Percentiles rank a stretch among this genome's conserved stretches.
Conservation (phyloP, 768 basidiomycete genomes). For the Termitomyces sp. region DNA sequence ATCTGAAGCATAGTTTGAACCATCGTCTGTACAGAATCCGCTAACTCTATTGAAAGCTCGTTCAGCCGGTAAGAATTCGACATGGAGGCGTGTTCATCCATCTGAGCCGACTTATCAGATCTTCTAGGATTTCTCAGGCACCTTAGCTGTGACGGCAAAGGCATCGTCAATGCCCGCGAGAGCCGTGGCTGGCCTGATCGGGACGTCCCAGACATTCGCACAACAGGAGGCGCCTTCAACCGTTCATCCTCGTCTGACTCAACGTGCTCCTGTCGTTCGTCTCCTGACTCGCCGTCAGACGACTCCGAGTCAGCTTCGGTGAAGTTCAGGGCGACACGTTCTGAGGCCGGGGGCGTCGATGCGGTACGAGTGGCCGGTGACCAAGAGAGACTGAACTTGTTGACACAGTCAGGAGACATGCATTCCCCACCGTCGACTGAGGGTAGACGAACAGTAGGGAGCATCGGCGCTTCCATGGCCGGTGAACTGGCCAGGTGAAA, state of each 20-base stretch:
- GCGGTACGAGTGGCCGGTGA: conserved; percentile 42
- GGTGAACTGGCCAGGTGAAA: conserved; percentile 12
- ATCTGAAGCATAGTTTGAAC: conserved; percentile 91
- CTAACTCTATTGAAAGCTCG: conserved; percentile 81
- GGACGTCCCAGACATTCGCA: conserved; percentile 11
- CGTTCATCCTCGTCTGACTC: conserved; percentile 19
- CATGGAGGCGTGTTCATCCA: conserved; percentile 1
- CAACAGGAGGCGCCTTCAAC: conserved; percentile 14
- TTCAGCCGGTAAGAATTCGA: conserved; percentile 42
- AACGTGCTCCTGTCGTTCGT: conserved; percentile 12
- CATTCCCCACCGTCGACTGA: conserved; percentile 39
- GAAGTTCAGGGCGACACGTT: conserved; percentile 41
- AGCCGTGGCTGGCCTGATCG: conserved; percentile 46
- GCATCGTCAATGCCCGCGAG: conserved; percentile 75
- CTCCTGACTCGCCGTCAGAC: conserved; percentile 41
- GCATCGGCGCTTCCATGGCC: conserved; percentile 33
- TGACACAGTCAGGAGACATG: conserved; percentile 44
- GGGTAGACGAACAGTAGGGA: conserved; percentile 53
- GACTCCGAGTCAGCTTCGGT: conserved; percentile 47
- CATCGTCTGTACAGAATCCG: conserved; percentile 87
- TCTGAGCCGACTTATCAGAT: background rate
- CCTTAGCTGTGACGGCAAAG: conserved; percentile 75
- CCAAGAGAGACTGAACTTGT: conserved; percentile 62
- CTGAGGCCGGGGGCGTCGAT: conserved; percentile 35
- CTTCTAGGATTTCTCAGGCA: conserved; percentile 66